Conservation (phyloP, 331 rosid species). For the Arachis monticola region DNA sequence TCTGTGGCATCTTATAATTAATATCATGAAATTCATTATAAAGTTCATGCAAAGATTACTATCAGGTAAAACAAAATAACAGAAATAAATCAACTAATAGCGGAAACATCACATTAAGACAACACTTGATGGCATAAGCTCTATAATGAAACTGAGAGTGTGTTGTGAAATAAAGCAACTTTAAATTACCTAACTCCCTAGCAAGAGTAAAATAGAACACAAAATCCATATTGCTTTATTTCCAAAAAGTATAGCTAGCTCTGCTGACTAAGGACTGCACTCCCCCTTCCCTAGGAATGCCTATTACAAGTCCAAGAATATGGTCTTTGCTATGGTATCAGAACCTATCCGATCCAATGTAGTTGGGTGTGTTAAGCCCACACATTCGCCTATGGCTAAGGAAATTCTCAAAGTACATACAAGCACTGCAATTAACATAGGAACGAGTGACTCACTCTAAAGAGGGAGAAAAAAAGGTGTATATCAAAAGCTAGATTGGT, state of each 20-base stretch:
- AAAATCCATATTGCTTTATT: not conserved
- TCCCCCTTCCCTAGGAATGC: not conserved
- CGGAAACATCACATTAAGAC: not conserved
- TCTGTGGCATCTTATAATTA: not conserved
- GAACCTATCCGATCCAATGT: too few relatives aligned
- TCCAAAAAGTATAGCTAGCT: not conserved
- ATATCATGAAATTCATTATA: not conserved
- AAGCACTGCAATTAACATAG: not conserved
- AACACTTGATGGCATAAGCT: conserved; percentile 11
- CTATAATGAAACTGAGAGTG: not conserved
- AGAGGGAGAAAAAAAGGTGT: too few relatives aligned
- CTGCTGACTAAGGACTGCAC: not conserved
- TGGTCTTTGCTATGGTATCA: too few relatives aligned
- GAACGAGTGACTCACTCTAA: too few relatives aligned
- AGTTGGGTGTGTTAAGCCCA: too few relatives aligned
- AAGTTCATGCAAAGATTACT: not conserved
- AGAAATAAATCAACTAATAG: not conserved
- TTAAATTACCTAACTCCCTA: not conserved
- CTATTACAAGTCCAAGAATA: not conserved
- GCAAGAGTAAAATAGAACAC: not conserved
- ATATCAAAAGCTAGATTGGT: too few relatives aligned
- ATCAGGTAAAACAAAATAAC: not conserved
- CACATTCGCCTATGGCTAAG: too few relatives aligned
- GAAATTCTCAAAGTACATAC: not conserved
- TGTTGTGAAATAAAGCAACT: not conserved